Conservation (phyloP, 2,329 filamentous ascomycete genomes). For the Sporothrix phasma region DNA sequence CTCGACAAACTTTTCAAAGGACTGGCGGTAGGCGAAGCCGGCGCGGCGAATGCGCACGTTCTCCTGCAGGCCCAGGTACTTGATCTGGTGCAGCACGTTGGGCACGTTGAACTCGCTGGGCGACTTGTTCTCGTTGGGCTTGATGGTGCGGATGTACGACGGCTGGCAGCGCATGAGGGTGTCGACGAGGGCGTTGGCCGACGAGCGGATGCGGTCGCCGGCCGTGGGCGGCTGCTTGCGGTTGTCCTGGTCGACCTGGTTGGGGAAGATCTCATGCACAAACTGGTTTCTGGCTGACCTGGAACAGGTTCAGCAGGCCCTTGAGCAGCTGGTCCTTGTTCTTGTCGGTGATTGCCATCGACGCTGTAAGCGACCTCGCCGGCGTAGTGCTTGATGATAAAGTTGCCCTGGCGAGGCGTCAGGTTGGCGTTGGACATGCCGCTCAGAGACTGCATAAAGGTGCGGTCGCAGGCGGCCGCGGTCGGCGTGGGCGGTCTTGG, state of each 20-base stretch:
- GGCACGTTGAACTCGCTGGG: slow-evolving; percentile 81
- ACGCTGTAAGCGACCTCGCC: slow-evolving; percentile 93
- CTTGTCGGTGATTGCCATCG: slow-evolving; percentile 96
- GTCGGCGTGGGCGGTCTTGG: slow-evolving; percentile 95
- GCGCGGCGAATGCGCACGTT: slow-evolving; percentile 96
- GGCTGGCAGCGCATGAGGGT: slow-evolving; percentile 96
- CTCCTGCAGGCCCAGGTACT: slow-evolving; percentile 97
- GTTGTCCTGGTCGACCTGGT: slow-evolving; percentile 92
- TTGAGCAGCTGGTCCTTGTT: slow-evolving; percentile 98
- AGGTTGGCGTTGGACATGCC: slow-evolving; percentile 87
- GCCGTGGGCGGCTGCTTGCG: slow-evolving; percentile 87
- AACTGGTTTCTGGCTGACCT: slow-evolving; percentile 76
- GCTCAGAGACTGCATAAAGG: slow-evolving; percentile 88
- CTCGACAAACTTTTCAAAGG: slow-evolving; percentile 96
- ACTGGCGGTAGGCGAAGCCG: slow-evolving; percentile 93
- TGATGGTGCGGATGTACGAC: slow-evolving; percentile 97
- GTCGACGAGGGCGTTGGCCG: slow-evolving; percentile 87
- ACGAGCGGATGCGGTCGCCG: slow-evolving; percentile 90
- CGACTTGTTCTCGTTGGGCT: slow-evolving; percentile 98
- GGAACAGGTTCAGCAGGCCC: slow-evolving; percentile 79
- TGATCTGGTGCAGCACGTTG: slow-evolving; percentile 96
- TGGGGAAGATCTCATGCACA: slow-evolving; percentile 78
- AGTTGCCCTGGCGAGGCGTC: slow-evolving; percentile 83
- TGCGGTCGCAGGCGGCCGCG: slow-evolving; percentile 87
- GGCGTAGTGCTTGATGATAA: slow-evolving; percentile 98